Base-by-base conservation (phyloP, 2,329 filamentous ascomycete genomes). In the Penicillium sp. region DNA sequence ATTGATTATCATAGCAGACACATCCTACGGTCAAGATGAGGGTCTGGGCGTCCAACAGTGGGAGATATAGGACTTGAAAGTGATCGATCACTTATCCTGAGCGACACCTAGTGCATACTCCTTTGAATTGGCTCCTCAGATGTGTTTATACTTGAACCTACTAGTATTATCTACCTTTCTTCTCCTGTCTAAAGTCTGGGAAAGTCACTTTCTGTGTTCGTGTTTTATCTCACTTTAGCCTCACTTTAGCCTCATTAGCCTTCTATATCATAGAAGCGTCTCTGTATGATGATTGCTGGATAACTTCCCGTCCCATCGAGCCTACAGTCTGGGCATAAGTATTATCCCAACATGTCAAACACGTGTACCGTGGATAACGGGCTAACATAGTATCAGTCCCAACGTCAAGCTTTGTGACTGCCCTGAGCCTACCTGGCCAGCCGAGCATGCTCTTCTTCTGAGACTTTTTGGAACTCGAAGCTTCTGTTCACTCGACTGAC, bases 21-120 rank as follows among this genome's bases (percentile, higher is more conserved):
- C 24, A 24, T 5, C 3, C 29, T 10, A 29, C 7, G 29, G 29
- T 2, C 29, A 29, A 29, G 29, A 29, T 9, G 29, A 29, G 3
- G 9, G 29, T 4, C 9, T 29, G 29, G 9, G 2, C 9, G 29
- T 10, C 4, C 9, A 29, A 29, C 73, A 78, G 18, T 91, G 88
- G 88, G 85, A 90, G 67, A 85, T 83, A 1, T 91, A 86, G 72
- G 89, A 91, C 58, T 80, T 91, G 47, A 92, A 92, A 66, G 89
- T 89, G 0, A 83, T 81, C 22, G 82, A 85, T 55, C 91, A 90
- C 73, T 91, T 90, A 86, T 66, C 89, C 89, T 0, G 88, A 91
- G 67, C 77, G 88, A 7, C 89, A 91, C 62, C 80, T 91, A 11
- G 82, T 29, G 2, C 10, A 29, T 29, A 29, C 9, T 29, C 29